Conservation (phyloP, 805 yeast species). For the Candida manassasensis region DNA sequence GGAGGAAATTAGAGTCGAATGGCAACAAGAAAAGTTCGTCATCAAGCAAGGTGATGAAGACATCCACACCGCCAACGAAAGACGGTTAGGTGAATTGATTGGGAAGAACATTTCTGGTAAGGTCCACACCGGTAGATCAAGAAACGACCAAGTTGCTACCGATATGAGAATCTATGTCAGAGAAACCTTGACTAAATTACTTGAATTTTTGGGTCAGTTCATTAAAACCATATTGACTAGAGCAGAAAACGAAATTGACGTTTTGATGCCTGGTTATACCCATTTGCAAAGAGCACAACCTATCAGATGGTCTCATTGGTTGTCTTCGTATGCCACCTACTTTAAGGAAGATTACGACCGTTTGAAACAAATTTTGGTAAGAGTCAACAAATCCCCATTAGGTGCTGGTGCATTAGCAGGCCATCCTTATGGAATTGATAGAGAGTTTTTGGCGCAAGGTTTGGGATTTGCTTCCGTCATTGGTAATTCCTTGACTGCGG, state of each 20-base stretch:
- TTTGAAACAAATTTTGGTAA: conserved; percentile 68
- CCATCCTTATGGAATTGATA: conserved; percentile 97
- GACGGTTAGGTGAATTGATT: conserved; percentile 93
- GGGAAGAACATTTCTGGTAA: conserved; percentile 94
- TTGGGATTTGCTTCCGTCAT: conserved; percentile 81
- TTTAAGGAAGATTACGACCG: conserved; percentile 87
- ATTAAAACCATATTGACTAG: conserved; percentile 66
- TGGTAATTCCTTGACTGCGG: conserved; percentile 96
- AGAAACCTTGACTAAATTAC: conserved; percentile 62
- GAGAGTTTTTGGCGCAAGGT: conserved; percentile 79
- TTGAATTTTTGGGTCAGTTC: conserved; percentile 52
- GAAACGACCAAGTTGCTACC: conserved; percentile 99
- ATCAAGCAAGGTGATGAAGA: conserved; percentile 93
- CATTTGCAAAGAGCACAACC: conserved; percentile 99
- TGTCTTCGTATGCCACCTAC: conserved; percentile 90
- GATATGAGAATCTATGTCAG: conserved; percentile 95
- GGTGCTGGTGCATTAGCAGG: conserved; percentile 99
- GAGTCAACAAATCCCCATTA: conserved; percentile 85
- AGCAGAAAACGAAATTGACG: conserved; percentile 82
- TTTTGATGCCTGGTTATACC: conserved; percentile 98
- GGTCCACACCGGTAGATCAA: conserved; percentile 98
- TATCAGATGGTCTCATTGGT: conserved; percentile 99
- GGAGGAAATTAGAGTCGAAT: conserved; percentile 65
- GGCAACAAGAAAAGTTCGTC: conserved; percentile 65
- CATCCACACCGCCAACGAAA: conserved; percentile 97